Base-by-base conservation (phyloP, 768 basidiomycete species). In the Mycena indigotica region DNA sequence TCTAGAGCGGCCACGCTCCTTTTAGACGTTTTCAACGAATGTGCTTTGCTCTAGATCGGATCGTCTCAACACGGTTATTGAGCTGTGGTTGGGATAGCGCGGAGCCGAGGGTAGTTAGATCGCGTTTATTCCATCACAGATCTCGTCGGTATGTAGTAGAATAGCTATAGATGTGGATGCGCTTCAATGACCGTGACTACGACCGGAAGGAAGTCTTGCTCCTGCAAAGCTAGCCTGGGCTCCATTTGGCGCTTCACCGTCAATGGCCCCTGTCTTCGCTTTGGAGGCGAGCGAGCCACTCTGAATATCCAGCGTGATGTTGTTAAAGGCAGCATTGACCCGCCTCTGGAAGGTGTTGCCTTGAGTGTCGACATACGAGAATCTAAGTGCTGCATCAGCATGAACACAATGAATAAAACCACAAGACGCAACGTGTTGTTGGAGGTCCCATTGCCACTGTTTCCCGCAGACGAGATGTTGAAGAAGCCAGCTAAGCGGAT, bases 381-480 rank as follows among this genome's bases (percentile, higher is more conserved):
- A 85, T 1, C 78, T 62, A 6, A 24, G 12, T 3, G 29, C 26
- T 4, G 16, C 21, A 3, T 30, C 2, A 32, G 3, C 30, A 23
- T n/a, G 19, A 6, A n/a, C 19, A 12, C 6, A 19, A 15, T 6
- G 16, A n/a, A 17, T n/a, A n/a, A n/a, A n/a, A n/a, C n/a, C n/a
- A n/a, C n/a, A n/a, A n/a, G n/a, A n/a, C n/a, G 53, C 3, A 19
- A 28, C 57, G 62, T 80, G 67, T 91, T 91, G 71, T 80, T 82
- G 70, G 76, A 89, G 5, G 86, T 88, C 26, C 89, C 88, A 53
- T 88, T 88, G 1, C 85, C 88, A 5, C 70, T 70, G 66, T 84
- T 85, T 13, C 84, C 82, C 1, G 72, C 70, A 28, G 76, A 67
- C 1, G 73, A 68, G 1, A 74, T 64, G 13, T 72, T 69, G 70